These are phyloP conservation scores for Globisporangium cederbergense DNA, from an alignment of 352 stramenopile genomes.

Conservation along the genomic window DNA sequence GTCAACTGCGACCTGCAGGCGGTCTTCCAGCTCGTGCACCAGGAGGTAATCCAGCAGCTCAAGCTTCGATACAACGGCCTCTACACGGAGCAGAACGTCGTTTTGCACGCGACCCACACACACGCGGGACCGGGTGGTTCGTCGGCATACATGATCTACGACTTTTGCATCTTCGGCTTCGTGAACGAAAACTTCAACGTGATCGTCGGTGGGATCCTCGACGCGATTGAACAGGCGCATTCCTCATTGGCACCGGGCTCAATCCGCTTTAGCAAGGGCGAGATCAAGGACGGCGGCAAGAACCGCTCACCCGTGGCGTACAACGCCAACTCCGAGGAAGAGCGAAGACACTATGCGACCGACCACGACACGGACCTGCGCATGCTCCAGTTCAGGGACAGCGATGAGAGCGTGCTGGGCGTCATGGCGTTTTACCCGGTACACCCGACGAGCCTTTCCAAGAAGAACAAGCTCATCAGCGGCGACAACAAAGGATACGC, in stretches of 20 bases:
- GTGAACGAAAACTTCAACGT: constrained; percentile 55
- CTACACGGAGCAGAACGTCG: constrained; percentile 66
- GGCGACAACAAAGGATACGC: constrained; percentile 80
- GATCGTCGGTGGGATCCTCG: constrained; percentile 67
- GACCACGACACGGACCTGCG: constrained; percentile 73
- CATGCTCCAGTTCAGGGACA: constrained; percentile 46
- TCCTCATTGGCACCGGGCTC: constrained; percentile 35
- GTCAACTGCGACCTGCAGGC: constrained; percentile 45
- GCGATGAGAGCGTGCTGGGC: constrained; percentile 31
- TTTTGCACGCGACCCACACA: constrained; percentile 79
- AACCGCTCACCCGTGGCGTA: constrained; percentile 75
- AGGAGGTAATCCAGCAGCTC: constrained; percentile 41
- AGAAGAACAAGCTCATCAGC: constrained; percentile 65
- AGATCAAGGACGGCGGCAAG: constrained; percentile 35
- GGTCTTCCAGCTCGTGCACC: constrained; percentile 51
- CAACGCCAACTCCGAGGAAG: constrained; percentile 52
- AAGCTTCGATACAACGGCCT: constrained; percentile 25
- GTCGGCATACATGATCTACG: constrained; percentile 74
- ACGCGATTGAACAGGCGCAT: constrained; percentile 56
- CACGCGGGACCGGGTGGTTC: constrained; percentile 72
- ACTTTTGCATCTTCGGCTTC: constrained; percentile 41
- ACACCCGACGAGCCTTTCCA: constrained; percentile 77
- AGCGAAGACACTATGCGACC: constrained; percentile 45
- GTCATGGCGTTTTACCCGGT: constrained; percentile 75
- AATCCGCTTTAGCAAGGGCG: constrained; percentile 34